Percentiles rank a stretch among this genome's conserved stretches.
Conservation (phyloP, 345 rosid species). For the Euphorbia peplus region DNA sequence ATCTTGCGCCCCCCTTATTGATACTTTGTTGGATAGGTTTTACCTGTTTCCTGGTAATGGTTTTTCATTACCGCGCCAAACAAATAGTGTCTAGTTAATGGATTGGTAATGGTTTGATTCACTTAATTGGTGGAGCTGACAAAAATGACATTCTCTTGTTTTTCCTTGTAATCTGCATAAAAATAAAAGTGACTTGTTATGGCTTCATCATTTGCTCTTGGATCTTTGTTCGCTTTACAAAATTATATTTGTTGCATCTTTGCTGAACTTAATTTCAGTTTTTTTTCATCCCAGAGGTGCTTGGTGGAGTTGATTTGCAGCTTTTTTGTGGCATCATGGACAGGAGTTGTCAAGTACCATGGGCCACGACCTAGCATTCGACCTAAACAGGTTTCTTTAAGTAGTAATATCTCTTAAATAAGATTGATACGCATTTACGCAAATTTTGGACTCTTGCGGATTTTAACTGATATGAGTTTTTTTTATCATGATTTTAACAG, state of each 20-base stretch:
- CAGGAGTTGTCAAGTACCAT: constrained; percentile 93
- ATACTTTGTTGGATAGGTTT: not conserved
- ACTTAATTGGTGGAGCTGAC: not conserved
- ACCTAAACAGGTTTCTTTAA: constrained; percentile 72
- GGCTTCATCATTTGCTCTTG: not conserved
- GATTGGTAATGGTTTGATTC: not conserved
- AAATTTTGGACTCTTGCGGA: not conserved
- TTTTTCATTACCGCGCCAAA: not conserved
- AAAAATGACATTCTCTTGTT: not conserved
- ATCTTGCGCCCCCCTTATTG: not conserved
- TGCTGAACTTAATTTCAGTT: constrained; percentile 8
- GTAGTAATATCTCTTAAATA: constrained; percentile 3
- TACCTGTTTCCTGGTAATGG: not conserved
- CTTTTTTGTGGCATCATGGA: constrained; percentile 99
- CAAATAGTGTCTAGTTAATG: not conserved
- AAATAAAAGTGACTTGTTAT: not conserved
- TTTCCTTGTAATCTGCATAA: not conserved
- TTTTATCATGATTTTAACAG: constrained; percentile 41
- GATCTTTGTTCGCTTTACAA: not conserved
- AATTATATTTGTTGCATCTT: constrained; percentile 7
- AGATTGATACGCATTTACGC: not conserved
- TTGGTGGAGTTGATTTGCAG: constrained; percentile 98
- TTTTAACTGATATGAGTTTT: not conserved
- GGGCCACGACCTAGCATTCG: constrained; percentile 97
- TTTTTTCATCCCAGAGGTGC: constrained; percentile 56